These are phyloP conservation scores for Dichomitus squalens DNA, from an alignment of 1,284 basidiomycete species.

Conservation along the genomic window DNA sequence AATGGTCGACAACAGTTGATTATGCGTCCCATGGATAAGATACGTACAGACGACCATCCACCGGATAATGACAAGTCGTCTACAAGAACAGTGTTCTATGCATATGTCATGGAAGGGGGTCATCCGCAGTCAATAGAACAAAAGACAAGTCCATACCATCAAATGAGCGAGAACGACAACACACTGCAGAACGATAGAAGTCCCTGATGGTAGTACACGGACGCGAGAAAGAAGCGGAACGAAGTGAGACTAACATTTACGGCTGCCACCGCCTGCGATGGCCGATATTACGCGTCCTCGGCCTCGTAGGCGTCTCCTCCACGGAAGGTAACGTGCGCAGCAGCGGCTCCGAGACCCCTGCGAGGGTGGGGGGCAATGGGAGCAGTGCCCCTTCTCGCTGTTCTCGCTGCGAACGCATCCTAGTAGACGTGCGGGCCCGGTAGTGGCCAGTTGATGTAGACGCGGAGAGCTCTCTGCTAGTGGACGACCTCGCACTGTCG, in stretches of 20 bases:
- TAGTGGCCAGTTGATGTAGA: slow-evolving; percentile 10
- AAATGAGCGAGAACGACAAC: slow-evolving; percentile 10
- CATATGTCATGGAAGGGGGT: slow-evolving; percentile 4
- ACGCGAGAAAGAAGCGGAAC: not conserved
- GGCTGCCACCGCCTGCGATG: slow-evolving; percentile 33
- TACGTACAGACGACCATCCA: slow-evolving; percentile 21
- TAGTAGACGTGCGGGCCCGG: slow-evolving; percentile 13
- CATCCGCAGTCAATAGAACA: slow-evolving; percentile 7
- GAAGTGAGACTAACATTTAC: not conserved
- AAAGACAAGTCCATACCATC: slow-evolving; percentile 3
- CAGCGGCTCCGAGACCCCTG: slow-evolving; percentile 24
- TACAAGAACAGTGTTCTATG: slow-evolving; percentile 16
- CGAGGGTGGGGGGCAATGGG: slow-evolving; percentile 2
- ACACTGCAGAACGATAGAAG: slow-evolving; percentile 5
- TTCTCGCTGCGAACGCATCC: slow-evolving; percentile 15
- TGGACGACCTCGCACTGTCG: slow-evolving; percentile 12
- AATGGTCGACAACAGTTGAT: slow-evolving; percentile 5
- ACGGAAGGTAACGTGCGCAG: slow-evolving; percentile 36
- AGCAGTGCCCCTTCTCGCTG: too few species aligned
- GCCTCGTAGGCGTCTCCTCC: slow-evolving; percentile 67
- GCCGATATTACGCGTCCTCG: slow-evolving; percentile 46
- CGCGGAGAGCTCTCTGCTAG: slow-evolving; percentile 11
- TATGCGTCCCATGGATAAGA: slow-evolving; percentile 16
- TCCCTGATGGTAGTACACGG: slow-evolving; percentile 7
- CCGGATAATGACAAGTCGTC: slow-evolving; percentile 16